phyloP scores from a whole-genome alignment of 2,329 filamentous ascomycete genomes.

The Drechslera avenae region DNA sequence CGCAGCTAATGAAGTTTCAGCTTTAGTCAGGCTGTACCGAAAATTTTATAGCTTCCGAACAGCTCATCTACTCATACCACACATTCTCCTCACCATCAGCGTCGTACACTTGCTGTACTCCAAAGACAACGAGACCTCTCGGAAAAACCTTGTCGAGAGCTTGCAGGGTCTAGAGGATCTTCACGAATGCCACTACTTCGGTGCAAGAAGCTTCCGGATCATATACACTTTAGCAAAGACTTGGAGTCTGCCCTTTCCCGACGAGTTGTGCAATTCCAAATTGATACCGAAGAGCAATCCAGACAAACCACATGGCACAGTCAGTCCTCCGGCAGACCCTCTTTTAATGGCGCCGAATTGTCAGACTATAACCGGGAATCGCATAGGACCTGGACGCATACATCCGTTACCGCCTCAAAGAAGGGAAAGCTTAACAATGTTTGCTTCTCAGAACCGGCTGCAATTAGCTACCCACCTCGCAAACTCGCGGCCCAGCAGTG shows the following conservation, averaged over 20 bases:
- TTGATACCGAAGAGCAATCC: constrained; percentile 28
- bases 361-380: constrained; percentile 13
- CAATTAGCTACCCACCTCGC: constrained; percentile 25
- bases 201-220: constrained; percentile 51
- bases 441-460: constrained; percentile 23
- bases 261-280: constrained; percentile 38
- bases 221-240: constrained; percentile 50
- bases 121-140: constrained; percentile 43
- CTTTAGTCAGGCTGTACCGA: constrained; percentile 50
- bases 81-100: constrained; percentile 50
- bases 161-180: constrained; percentile 51
- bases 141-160: constrained; percentile 49
- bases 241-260: constrained; percentile 53
- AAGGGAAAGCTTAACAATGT: constrained; percentile 41
- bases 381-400: constrained; percentile 10
- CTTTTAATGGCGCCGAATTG: constrained; percentile 24
- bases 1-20: constrained; percentile 53
- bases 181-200: constrained; percentile 52
- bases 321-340: constrained; percentile 30
- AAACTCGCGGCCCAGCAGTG: constrained; percentile 19
- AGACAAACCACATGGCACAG: constrained; percentile 14
- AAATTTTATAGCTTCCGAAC: constrained; percentile 52
- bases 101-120: constrained; percentile 55
- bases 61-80: constrained; percentile 47
- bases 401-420: constrained; percentile 13